Conservation (phyloP, 495 filamentous ascomycete species). For the Margaritispora aquatica region DNA sequence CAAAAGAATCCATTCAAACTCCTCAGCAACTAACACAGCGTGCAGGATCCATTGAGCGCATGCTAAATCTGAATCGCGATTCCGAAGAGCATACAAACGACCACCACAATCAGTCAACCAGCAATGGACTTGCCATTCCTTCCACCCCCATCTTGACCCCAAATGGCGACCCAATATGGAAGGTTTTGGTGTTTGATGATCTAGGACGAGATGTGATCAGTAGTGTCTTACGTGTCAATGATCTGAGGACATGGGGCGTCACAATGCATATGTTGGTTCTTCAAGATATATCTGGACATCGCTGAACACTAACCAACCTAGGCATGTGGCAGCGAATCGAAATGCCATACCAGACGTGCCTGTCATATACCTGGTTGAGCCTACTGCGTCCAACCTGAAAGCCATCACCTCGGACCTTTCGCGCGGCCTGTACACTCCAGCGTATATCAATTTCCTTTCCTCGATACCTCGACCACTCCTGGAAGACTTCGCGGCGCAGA, state of each 20-base stretch:
- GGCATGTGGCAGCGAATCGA: slow-evolving; percentile 74
- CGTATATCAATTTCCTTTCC: slow-evolving; percentile 95
- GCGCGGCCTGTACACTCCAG: slow-evolving; percentile 82
- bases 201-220: slow-evolving; percentile 70
- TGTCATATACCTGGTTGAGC: slow-evolving; percentile 92
- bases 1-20: not conserved
- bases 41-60: slow-evolving; percentile 87
- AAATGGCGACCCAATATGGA: slow-evolving; percentile 76
- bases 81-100: slow-evolving; percentile 46
- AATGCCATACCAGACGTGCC: slow-evolving; percentile 96
- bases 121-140: slow-evolving; percentile 58
- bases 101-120: slow-evolving; percentile 43
- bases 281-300: not conserved
- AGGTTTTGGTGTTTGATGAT: slow-evolving; percentile 57
- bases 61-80: slow-evolving; percentile 88
- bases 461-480: slow-evolving; percentile 89
- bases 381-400: slow-evolving; percentile 71
- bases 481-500: slow-evolving; percentile 90
- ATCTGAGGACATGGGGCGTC: slow-evolving; percentile 86
- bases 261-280: slow-evolving; percentile 83
- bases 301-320: slow-evolving; percentile 27
- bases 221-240: slow-evolving; percentile 88
- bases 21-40: not conserved
- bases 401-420: slow-evolving; percentile 83
- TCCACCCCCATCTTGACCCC: slow-evolving; percentile 77